Evolutionary conservation across 768 basidiomycete genomes (phyloP).

Genomic region (Auricularia heimuer): DNA sequence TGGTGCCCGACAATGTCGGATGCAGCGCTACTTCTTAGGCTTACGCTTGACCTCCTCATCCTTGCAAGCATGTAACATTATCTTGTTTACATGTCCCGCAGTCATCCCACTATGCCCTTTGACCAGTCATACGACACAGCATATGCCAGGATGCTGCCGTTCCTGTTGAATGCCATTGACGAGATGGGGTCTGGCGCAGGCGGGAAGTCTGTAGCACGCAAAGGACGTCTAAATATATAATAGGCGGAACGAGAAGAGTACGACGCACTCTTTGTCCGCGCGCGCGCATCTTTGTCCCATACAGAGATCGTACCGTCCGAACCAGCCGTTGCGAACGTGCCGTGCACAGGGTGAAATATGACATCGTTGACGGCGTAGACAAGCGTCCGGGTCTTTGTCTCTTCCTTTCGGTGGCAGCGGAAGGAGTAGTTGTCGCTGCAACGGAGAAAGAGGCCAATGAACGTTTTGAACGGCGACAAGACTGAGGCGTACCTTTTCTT

Average conservation of each 20-base stretch:
- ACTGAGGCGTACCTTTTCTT: neutral
- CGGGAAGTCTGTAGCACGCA: neutral
- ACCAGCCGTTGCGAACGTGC: constrained; percentile 37
- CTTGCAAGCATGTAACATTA: constrained; percentile 78
- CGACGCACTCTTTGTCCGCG: constrained; percentile 23
- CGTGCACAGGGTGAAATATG: constrained; percentile 43
- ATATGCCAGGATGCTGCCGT: constrained; percentile 14
- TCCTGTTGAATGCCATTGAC: constrained; percentile 11
- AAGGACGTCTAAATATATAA: neutral
- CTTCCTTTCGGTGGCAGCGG: constrained; percentile 38
- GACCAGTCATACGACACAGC: constrained; percentile 17
- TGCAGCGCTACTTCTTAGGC: neutral
- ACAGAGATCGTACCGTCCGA: constrained; percentile 18
- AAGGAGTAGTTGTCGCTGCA: constrained; percentile 46
- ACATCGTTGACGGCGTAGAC: constrained; percentile 52
- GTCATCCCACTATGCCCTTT: constrained; percentile 14
- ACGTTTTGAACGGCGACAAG: constrained; percentile 7
- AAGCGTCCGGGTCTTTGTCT: constrained; percentile 31
- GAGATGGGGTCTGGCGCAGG: neutral
- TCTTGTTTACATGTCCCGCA: constrained; percentile 45
- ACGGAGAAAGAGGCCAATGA: constrained; percentile 8
- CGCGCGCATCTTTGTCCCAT: constrained; percentile 28
- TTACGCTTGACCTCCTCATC: constrained; percentile 66
- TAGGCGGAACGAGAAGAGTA: neutral
- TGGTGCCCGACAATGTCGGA: too few species aligned